Evolutionary conservation across 306 rosid species (phyloP).

Genomic region (Cucurbita pepo): DNA sequence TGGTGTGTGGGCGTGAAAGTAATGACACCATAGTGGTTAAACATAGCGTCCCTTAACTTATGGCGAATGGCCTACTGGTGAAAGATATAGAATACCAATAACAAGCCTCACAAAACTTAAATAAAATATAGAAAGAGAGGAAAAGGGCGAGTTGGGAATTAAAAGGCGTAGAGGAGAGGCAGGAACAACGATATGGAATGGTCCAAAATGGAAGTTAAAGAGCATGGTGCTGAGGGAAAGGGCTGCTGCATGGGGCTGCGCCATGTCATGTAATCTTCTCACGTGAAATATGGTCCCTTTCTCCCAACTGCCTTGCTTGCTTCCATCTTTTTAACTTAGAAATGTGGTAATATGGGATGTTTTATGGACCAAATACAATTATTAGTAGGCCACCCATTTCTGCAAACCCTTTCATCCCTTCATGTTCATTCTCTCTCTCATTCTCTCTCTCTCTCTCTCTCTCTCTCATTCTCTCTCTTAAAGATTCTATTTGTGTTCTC

Average conservation of each 20-base stretch:
- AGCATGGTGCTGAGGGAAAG: conserved; percentile 21
- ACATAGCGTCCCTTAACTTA: conserved; percentile 28
- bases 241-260: neutral
- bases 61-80: conserved; percentile 48
- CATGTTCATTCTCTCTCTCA: conserved; percentile 27
- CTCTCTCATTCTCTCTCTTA: too few relatives aligned
- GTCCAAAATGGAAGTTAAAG: neutral
- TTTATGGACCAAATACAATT: conserved; percentile 34
- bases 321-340: too few relatives aligned
- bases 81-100: conserved; percentile 27
- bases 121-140: too few relatives aligned
- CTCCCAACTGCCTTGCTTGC: too few relatives aligned
- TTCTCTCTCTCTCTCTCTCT: too few relatives aligned
- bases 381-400: conserved; percentile 38
- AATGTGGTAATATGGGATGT: conserved; percentile 17
- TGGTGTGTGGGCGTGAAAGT: neutral
- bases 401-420: conserved; percentile 20
- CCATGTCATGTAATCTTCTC: too few relatives aligned
- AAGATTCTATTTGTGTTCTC: conserved; percentile 21
- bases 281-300: too few relatives aligned
- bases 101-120: too few relatives aligned
- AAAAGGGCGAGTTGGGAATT: neutral
- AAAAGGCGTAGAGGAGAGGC: neutral
- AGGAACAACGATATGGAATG: neutral
- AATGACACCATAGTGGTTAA: conserved; percentile 6